phyloP scores from a whole-genome alignment of 2,329 filamentous ascomycete species.

The Chrysoporthe puriensis region DNA sequence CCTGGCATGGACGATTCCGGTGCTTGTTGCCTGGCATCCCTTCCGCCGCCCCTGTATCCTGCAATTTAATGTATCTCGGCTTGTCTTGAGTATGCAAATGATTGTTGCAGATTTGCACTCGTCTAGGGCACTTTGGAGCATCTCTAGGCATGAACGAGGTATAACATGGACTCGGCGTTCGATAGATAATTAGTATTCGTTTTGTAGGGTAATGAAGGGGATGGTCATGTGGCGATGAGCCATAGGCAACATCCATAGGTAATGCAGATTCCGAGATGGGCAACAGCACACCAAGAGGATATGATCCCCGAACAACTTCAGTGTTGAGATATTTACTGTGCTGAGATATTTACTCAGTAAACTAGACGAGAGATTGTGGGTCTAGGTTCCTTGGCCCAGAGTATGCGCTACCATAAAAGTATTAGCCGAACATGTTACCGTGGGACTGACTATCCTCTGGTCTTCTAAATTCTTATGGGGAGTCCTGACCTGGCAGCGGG shows the following conservation, averaged over 20 bases:
- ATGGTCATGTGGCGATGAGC: not conserved
- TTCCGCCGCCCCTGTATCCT: not conserved
- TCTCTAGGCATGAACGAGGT: not conserved
- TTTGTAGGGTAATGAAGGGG: not conserved
- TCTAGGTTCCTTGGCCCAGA: not conserved
- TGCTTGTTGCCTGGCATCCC: not conserved
- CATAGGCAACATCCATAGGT: not conserved
- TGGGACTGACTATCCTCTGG: not conserved
- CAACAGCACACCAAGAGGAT: not conserved
- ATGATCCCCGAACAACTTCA: not conserved
- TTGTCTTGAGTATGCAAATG: not conserved
- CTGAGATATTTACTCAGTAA: not conserved
- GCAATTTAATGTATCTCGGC: not conserved
- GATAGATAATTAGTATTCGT: not conserved
- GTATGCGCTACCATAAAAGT: not conserved
- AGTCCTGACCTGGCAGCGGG: no score
- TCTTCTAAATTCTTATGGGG: not conserved
- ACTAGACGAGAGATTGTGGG: not conserved
- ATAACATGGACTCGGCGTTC: not conserved
- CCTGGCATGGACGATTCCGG: not conserved
- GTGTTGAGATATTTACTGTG: not conserved
- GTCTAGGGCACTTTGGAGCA: not conserved
- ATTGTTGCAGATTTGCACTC: not conserved
- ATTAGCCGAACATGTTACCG: not conserved
- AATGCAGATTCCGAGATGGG: not conserved